phyloP scores from a whole-genome alignment of 1,139 yeast genomes.

The Keqinozyma sinolaborantium region DNA sequence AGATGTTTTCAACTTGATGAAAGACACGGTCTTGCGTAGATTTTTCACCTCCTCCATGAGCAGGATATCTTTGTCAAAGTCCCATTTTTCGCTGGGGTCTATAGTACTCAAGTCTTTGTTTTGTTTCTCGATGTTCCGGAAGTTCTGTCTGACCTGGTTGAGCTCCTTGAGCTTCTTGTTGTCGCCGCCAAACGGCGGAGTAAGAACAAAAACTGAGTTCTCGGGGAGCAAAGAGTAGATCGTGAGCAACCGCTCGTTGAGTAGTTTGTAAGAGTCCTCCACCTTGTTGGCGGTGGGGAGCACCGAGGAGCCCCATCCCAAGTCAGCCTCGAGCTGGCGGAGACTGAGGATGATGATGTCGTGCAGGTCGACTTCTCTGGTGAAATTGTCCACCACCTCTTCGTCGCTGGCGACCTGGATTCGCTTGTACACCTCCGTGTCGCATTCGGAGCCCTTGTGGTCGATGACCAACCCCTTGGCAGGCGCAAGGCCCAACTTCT shows the following conservation, averaged over 20 bases:
- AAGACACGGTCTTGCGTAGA: constrained; percentile 58
- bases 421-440: constrained; percentile 5
- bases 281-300: constrained; percentile 11
- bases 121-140: constrained; percentile 14
- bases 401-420: constrained; percentile 55
- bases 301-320: constrained; percentile 20
- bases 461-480: constrained; percentile 22
- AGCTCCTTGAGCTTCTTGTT: constrained; percentile 44
- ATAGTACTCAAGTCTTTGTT: constrained; percentile 37
- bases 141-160: constrained; percentile 29
- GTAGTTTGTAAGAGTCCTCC: constrained; percentile 18
- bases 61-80: constrained; percentile 39
- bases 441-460: constrained; percentile 29
- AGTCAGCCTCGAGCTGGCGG: constrained; percentile 53
- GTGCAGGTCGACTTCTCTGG: constrained; percentile 27
- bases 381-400: constrained; percentile 45
- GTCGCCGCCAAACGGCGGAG: constrained; percentile 65
- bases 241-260: constrained; percentile 43
- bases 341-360: constrained; percentile 54
- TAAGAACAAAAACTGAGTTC: constrained; percentile 56
- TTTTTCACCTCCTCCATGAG: constrained; percentile 36
- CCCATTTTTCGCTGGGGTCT: constrained; percentile 49
- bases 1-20: constrained; percentile 41
- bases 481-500: constrained; percentile 6
- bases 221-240: constrained; percentile 55